Base-by-base conservation (phyloP, 345 rosid genomes). In the Ricinus communis region DNA sequence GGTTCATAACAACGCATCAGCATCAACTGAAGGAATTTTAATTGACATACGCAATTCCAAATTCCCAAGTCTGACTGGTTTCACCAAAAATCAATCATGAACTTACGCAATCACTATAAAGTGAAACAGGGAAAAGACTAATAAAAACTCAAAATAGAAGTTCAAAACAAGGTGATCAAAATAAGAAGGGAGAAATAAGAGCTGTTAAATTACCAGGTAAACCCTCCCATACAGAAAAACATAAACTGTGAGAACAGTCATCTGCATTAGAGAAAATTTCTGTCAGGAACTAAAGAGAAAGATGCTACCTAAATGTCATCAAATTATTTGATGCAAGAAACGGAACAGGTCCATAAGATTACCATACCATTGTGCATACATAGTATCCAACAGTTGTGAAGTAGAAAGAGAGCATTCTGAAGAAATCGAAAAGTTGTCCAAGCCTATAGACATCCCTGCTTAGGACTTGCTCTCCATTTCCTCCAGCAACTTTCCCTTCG, bases 401-500 rank as follows among this genome's bases (percentile, higher is more conserved):
- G 81, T 80, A 95, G 87, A 92, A 95, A 50, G 99, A 95, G 68
- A 95, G 86, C 99, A 95, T 92, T 77, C 99, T 87, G 81, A 95
- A 92, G 80, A 95, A 95, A 78, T 95, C 99, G 83, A 95, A 90
- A 69, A 95, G 93, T 79, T 92, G 99, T 47, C 98, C 99, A 77
- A 92, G 83, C 80, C 99, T 82, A 82, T 95, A 95, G 19, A 95
- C 84, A 66, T 95, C 99, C 86, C 99, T 85, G 75, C 99, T 95
- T 27, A 95, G 93, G 64, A 92, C 96, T 87, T 95, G 99, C 82
- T 95, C 99, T 76, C 99, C 99, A 78, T 95, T 95, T 47, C 99
- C 99, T 74, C 99, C 98, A 31, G 98, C 97, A 33, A 95, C 99
- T 83, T 95, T 95, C 78, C 98, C 99, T 81, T 95, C 99, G 74